A percentile compares a stretch with the other conserved stretches of the same genome.
phyloP scores from a whole-genome alignment of 768 basidiomycete species.

The Psilocybe azurescens region DNA sequence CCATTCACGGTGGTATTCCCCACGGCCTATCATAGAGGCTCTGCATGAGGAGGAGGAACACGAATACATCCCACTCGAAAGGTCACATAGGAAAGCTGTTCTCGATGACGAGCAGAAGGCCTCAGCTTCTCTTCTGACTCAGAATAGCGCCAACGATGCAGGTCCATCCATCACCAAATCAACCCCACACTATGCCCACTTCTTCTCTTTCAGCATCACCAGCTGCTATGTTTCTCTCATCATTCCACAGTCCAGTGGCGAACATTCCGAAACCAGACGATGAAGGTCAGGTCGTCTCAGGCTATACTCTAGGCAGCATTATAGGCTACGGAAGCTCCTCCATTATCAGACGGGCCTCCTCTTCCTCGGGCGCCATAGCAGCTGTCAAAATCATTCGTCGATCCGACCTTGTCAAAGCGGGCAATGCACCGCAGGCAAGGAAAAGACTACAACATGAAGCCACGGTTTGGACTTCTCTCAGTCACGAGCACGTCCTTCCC shows the following conservation, averaged over 20 bases:
- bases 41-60: slow-evolving; percentile 19
- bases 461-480: slow-evolving; percentile 72
- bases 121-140: slow-evolving; percentile 24
- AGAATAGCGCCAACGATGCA: slow-evolving; percentile 7
- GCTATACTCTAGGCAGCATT: slow-evolving; percentile 77
- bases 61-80: background rate
- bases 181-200: slow-evolving; percentile 14
- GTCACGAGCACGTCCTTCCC: slow-evolving; percentile 87
- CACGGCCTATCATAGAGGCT: slow-evolving; percentile 7
- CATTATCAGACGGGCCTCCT: slow-evolving; percentile 71
- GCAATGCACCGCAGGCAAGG: slow-evolving; percentile 49
- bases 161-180: slow-evolving; percentile 35
- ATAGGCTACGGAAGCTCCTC: slow-evolving; percentile 87
- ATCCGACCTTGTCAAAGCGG: slow-evolving; percentile 57
- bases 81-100: slow-evolving; percentile 13
- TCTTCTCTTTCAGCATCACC: slow-evolving; percentile 53
- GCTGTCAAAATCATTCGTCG: slow-evolving; percentile 86
- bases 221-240: slow-evolving; percentile 75
- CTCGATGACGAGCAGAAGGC: slow-evolving; percentile 30
- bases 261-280: slow-evolving; percentile 55
- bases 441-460: slow-evolving; percentile 75
- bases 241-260: slow-evolving; percentile 53
- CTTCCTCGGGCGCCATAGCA: slow-evolving; percentile 66
- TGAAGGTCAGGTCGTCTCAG: slow-evolving; percentile 69
- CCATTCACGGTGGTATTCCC: background rate